Base-by-base conservation (phyloP, 176 grass and related monocot genomes). In the Themeda triandra region DNA sequence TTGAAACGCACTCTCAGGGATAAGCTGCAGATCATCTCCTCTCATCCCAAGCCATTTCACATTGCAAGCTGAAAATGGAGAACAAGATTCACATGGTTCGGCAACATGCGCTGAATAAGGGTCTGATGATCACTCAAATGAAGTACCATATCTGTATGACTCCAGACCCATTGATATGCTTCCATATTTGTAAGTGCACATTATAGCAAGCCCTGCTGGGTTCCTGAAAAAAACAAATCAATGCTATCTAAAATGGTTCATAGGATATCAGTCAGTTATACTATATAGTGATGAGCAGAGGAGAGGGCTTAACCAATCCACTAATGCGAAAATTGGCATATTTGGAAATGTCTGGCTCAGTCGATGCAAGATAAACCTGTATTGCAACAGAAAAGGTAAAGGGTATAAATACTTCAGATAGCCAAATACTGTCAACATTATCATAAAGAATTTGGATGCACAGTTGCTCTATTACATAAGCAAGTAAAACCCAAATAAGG, bases 101-200 rank as follows among this genome's bases (percentile, higher is more conserved):
- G 39, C 39, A 41, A 41, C 9, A 10, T 9, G 39, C 39, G 2
- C 39, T 10, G 39, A 41, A 41, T 10, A 41, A 41, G 8, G 39
- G 7, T 41, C 39, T 41, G 39, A 37, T 37, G 36, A 41, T 41
- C 39, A 10, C 39, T 41, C 39, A 41, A 41, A 41, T 41, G 11
- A 41, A 41, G 39, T 41, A 41, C 39, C 39, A 41, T 95, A 98
- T 98, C 93, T 90, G 64, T 98, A 98, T 75, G 93, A 95, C 65
- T 98, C 96, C 81, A 98, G 87, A 24, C 96, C 93, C 89, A 93
- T 93, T 12, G 71, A 89, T 83, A 95, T 91, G 83, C 96, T 98
- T 83, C 96, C 96, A 78, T 93, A 93, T 76, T 95, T 98, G 80
- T 98, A 98, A 25, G 93, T 98, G 69, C 96, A 95, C 64, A 98